Evolutionary conservation across 345 rosid genomes (phyloP).

Genomic region (Geranium brycei): DNA sequence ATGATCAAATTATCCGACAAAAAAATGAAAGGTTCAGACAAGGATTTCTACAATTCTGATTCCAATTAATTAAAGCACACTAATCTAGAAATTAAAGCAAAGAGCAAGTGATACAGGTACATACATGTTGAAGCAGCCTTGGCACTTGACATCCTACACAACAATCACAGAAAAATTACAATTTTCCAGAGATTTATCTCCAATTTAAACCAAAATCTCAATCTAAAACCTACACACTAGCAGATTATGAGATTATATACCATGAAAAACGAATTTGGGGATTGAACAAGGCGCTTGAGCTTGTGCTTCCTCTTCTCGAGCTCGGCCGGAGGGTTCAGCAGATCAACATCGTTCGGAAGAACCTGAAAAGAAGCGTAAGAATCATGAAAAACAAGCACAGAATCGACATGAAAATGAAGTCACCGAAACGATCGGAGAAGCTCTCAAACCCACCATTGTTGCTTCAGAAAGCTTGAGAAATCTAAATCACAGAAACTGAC

Average conservation of each 20-base stretch:
- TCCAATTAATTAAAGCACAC: background rate
- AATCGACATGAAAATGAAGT: background rate
- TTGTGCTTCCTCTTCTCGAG: conserved; percentile 47
- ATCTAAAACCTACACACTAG: background rate
- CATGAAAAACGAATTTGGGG: conserved; percentile 44
- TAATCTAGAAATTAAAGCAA: background rate
- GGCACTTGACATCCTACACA: conserved; percentile 42
- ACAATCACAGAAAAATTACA: background rate
- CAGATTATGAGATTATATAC: conserved; percentile 7
- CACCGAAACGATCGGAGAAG: background rate
- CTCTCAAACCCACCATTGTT: background rate
- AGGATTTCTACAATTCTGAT: background rate
- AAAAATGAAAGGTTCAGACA: background rate
- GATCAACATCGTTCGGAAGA: conserved; percentile 41
- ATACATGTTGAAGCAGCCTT: conserved; percentile 52
- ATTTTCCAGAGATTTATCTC: background rate
- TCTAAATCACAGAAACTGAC: background rate
- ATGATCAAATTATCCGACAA: no score
- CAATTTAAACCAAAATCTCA: background rate
- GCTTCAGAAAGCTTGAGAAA: background rate
- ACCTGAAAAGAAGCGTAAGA: conserved; percentile 12
- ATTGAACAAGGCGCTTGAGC: conserved; percentile 44
- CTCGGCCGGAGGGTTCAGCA: conserved; percentile 40
- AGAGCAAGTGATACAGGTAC: background rate
- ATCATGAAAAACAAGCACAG: background rate